phyloP scores from a whole-genome alignment of 1,284 basidiomycete genomes.

The Heimioporus punctisporus region DNA sequence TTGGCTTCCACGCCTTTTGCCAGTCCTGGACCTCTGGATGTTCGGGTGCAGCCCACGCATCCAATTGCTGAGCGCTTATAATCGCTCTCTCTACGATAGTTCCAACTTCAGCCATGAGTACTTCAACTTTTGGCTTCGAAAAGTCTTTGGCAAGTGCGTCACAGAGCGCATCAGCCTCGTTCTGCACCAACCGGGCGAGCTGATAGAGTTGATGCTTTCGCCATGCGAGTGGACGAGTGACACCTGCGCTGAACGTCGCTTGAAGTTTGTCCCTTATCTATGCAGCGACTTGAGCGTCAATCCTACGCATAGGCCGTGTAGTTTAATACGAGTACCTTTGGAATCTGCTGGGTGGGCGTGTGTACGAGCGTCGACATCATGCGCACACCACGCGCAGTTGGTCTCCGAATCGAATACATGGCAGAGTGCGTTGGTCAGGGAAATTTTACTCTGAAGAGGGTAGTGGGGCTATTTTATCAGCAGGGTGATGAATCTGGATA shows the following conservation, averaged over 20 bases:
- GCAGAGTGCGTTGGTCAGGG: too few relatives aligned
- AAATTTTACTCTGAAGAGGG: too few relatives aligned
- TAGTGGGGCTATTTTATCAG: too few relatives aligned
- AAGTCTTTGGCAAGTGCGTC: slow-evolving; percentile 31
- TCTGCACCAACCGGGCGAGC: slow-evolving; percentile 31
- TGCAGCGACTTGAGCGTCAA: too few relatives aligned
- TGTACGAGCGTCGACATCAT: slow-evolving; percentile 18
- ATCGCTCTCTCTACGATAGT: slow-evolving; percentile 14
- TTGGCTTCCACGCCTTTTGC: slow-evolving; percentile 32
- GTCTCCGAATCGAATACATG: too few relatives aligned
- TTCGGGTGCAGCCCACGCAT: slow-evolving; percentile 26
- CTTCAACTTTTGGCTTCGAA: slow-evolving; percentile 30
- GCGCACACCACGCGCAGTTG: background rate
- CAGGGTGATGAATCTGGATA: too few relatives aligned
- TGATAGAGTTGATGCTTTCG: slow-evolving; percentile 33
- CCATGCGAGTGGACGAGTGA: slow-evolving; percentile 29
- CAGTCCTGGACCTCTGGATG: slow-evolving; percentile 22
- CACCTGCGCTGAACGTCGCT: slow-evolving; percentile 24
- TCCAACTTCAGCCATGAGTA: slow-evolving; percentile 26
- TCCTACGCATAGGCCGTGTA: too few relatives aligned
- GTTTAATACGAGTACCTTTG: too few relatives aligned
- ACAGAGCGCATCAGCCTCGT: slow-evolving; percentile 25
- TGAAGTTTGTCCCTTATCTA: slow-evolving; percentile 29
- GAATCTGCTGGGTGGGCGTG: slow-evolving; percentile 24
- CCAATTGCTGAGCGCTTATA: slow-evolving; percentile 24